Base-by-base conservation (phyloP, 2,329 filamentous ascomycete species). In the Cordyceps sp. region DNA sequence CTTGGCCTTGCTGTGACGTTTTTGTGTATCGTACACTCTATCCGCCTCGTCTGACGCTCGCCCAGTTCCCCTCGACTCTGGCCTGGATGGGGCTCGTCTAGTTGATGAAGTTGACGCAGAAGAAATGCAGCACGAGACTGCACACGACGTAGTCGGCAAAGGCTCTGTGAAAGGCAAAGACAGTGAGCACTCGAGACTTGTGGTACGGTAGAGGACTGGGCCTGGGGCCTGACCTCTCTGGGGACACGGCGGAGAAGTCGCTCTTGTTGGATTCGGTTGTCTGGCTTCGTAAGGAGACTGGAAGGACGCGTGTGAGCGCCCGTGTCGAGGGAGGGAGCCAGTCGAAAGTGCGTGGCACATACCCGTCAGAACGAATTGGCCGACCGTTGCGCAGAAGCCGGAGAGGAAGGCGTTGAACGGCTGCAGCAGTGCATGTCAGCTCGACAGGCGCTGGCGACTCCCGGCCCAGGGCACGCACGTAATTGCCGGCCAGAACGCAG, bases 101-200 rank as follows among this genome's bases (percentile, higher is more conserved):
- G 69, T 98, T 98, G 65, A 98, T 96, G 58, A 98, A 98, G 69
- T 98, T 98, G 54, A 96, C 76, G 60, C 86, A 94, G 68, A 98
- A 98, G 63, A 96, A 93, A 64, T 98, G 90, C 55, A 96, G 62
- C 53, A 96, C 83, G 54, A 98, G 56, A 56, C 86, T 94, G 53
- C 88, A 90, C 45, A 94, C 83, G 37, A 98, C 69, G 52, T 80
- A 98, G 61, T 98, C 90, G 50, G 90, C 86, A 56, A 98, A 98
- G 25, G 90, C 88, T 54, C 85, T 92, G 44, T 35, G 14, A 14
- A 23, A 30, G 30, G n/a, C 22, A n/a, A 18, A 25, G 4, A 22
- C n/a, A 13, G 33, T 50, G 32, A 50, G 39, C 28, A 31, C 13
- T 8, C 18, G 20, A 21, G 15, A 3, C n/a, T 9, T 13, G 14